Base-by-base conservation (phyloP, 352 stramenopile genomes). In the Phytophthora podocarpi region DNA sequence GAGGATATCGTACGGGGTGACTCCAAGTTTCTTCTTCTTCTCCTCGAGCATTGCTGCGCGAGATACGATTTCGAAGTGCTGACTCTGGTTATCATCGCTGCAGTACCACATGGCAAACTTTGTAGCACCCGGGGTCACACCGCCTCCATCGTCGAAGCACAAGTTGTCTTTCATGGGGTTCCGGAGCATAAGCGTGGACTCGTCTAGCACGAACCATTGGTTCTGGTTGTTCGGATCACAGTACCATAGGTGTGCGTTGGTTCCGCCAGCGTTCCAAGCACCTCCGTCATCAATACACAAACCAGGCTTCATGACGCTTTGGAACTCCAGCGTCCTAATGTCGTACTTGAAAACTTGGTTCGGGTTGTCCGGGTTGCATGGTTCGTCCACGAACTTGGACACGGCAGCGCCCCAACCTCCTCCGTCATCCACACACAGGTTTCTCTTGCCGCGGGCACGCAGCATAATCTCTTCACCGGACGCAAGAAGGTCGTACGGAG, bases 371-470 rank as follows among this genome's bases (percentile, higher is more conserved):
- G 66, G 40, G 45, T 73, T 67, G 57, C 70, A 78, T 1, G 35
- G 39, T 24, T 56, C 31, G n/a, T 60, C 12, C 6, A 37, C 26
- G 12, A 78, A 68, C 30, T 66, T 59, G 5, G 59, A 62, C 2
- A 65, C 20, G 1, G 50, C 40, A 20, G 49, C 70, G 11, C 37
- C 41, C 32, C 39, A 58, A n/a, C 54, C 70, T 31, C 63, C 67
- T 0, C 71, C 71, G 39, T 80, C 71, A 18, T 80, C 71, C 5
- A 80, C 36, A 28, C 71, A 80, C 2, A 78, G 9, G 24, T 67
- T 66, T 8, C 63, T 66, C 42, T 74, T 74, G 2, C 60, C 55
- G 5, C 52, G 47, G 20, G 57, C 36, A 20, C 65, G 65, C 13
- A 74, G 28, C 54, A 74, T 60, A 31, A 67, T 37, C 7, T 72